Base-by-base conservation (phyloP, 257 asterid genomes). In the Capsicum pubescens region DNA sequence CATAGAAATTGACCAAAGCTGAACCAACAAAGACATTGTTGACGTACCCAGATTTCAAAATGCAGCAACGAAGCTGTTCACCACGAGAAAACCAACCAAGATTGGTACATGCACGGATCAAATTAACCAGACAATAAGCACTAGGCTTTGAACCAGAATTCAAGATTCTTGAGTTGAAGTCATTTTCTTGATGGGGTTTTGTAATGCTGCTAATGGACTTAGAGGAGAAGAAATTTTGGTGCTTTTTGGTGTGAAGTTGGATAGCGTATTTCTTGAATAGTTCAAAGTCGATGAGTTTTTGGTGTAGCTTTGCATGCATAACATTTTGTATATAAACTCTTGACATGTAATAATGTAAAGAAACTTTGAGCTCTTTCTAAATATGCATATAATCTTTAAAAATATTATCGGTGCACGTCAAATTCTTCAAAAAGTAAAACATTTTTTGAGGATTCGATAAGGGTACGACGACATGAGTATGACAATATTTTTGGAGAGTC, bases 1-100 rank as follows among this genome's bases (percentile, higher is more conserved):
- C 90, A 57, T 91, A 91, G 10, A 90, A 86, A 82, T 85, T 86
- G 0, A 90, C 86, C 90, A 95, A 84, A 77, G 93, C 88, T 52
- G 95, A 83, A 14, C 93, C 88, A 19, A 93, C 87, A 56, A 85
- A 92, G 68, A 63, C 87, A 90, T 88, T 58, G 42, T 88, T 87
- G 54, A 26, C 77, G 39, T 84, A 84, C 86, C 98, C 98, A 68
- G 91, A 83, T 86, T 84, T 87, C n/a, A 90, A 56, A 87, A 88
- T 77, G 87, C 86, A 85, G 67, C 86, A 82, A 57, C 92, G 98
- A 84, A 94, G 91, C 92, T 92, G 95, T 79, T 91, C 91, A 39
- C 94, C 93, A 8, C 85, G 86, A 2, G 91, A 86, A 84, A 92
- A 89, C 19, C 76, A 86, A 36, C 90, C 90, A 17, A 82, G 56